Evolutionary conservation across 768 basidiomycete genomes (phyloP).

Genomic region (Pleurotus sapidus): DNA sequence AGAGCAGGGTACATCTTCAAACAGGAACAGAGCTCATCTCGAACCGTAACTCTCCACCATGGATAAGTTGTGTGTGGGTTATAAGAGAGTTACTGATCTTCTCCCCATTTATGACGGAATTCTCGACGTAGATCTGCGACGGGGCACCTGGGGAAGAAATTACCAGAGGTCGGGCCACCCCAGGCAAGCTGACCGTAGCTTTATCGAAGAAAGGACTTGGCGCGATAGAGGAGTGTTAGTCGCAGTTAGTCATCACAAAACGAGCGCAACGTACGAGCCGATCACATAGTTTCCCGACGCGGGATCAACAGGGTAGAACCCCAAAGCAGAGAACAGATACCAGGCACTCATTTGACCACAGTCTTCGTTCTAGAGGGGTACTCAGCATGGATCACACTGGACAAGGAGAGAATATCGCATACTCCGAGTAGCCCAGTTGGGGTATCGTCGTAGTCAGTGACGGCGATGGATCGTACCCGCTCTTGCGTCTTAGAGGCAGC

Average conservation of each 20-base stretch:
- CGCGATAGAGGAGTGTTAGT: not conserved
- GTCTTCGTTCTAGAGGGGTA: constrained; percentile 73
- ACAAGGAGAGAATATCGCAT: constrained; percentile 14
- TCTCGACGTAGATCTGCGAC: constrained; percentile 57
- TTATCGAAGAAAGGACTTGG: constrained; percentile 48
- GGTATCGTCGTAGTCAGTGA: constrained; percentile 62
- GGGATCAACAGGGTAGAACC: constrained; percentile 85
- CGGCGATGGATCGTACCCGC: constrained; percentile 66
- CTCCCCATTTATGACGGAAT: not conserved
- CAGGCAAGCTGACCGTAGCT: constrained; percentile 55
- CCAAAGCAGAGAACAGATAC: constrained; percentile 81
- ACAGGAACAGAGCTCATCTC: not conserved
- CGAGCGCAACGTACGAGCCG: constrained; percentile 53
- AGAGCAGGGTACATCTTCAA: too few relatives aligned
- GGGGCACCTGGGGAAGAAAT: constrained; percentile 59
- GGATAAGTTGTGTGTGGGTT: not conserved
- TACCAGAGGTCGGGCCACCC: constrained; percentile 32
- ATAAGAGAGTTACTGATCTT: not conserved
- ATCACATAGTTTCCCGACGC: constrained; percentile 74
- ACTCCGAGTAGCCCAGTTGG: constrained; percentile 73
- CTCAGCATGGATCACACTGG: not conserved
- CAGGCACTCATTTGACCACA: constrained; percentile 91
- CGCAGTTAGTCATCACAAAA: not conserved
- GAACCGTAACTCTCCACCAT: not conserved
- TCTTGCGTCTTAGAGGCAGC: constrained; percentile 70